Percentiles rank a stretch among this genome's conserved stretches.
phyloP scores from a whole-genome alignment of 1,139 yeast genomes.

The Diutina pseudorugosa region DNA sequence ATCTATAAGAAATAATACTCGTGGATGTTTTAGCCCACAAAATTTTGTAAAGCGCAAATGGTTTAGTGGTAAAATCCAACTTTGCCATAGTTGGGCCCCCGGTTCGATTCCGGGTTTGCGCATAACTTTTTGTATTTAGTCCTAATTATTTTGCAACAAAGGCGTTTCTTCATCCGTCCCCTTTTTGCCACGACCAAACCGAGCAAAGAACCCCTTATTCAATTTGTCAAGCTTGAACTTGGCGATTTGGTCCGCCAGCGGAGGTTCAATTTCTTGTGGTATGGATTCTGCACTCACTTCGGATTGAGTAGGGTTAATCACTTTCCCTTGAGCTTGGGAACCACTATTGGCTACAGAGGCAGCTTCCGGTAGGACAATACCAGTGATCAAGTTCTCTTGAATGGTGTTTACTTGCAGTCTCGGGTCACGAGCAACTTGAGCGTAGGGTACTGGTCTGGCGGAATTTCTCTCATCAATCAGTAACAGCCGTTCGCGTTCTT shows the following conservation, averaged over 20 bases:
- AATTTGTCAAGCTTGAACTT: not conserved
- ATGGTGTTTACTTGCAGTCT: not conserved
- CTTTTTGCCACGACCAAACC: not conserved
- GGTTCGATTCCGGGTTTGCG: not conserved
- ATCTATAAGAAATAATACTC: too few relatives aligned
- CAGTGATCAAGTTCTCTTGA: not conserved
- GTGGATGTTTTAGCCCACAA: too few relatives aligned
- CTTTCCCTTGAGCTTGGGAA: not conserved
- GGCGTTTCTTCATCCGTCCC: conserved; percentile 1
- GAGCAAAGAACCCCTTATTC: not conserved
- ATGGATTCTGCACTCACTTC: not conserved
- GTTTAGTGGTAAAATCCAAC: not conserved
- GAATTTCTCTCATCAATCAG: not conserved
- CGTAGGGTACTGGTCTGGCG: not conserved
- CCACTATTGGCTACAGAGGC: not conserved
- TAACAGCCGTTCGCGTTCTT: not conserved
- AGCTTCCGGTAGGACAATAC: not conserved
- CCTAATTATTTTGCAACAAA: not conserved
- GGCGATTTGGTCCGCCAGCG: not conserved
- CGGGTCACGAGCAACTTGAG: not conserved
- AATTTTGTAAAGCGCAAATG: not conserved
- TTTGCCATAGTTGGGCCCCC: not conserved
- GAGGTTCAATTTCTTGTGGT: conserved; percentile 1
- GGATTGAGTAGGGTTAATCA: not conserved
- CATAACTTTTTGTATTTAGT: not conserved